phyloP scores from a whole-genome alignment of 495 filamentous ascomycete species.

The Hypoxylon lienhwacheense region DNA sequence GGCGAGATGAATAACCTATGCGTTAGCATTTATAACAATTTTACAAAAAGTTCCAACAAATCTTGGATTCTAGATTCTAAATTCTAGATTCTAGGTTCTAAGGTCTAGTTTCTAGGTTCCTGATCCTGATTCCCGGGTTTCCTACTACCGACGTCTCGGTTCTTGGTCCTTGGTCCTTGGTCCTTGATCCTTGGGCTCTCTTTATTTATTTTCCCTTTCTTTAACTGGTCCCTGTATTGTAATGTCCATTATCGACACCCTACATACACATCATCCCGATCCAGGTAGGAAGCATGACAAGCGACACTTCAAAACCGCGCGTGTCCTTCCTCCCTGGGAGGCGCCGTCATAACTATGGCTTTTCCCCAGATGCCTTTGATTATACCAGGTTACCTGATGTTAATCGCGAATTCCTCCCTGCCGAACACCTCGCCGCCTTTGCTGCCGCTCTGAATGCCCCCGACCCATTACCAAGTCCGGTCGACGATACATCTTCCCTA shows the following conservation, averaged over 20 bases:
- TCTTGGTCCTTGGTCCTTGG: too few relatives aligned
- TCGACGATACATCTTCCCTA: conserved; percentile 42
- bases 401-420: conserved; percentile 65
- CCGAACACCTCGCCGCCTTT: conserved; percentile 60
- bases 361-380: conserved; percentile 53
- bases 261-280: not conserved
- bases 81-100: too few relatives aligned
- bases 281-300: conserved; percentile 39
- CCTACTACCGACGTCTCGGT: too few relatives aligned
- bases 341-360: conserved; percentile 45
- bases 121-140: too few relatives aligned
- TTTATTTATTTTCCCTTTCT: not conserved
- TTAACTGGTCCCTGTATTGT: not conserved
- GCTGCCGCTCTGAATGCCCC: conserved; percentile 59
- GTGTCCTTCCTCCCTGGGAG: conserved; percentile 33
- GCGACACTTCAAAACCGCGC: conserved; percentile 27
- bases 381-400: conserved; percentile 60
- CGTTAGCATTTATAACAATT: too few relatives aligned
- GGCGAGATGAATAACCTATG: too few relatives aligned
- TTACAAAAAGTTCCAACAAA: too few relatives aligned
- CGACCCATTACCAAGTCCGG: conserved; percentile 46
- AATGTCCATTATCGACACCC: not conserved
- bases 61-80: too few relatives aligned
- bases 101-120: too few relatives aligned
- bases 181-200: too few relatives aligned